Evolutionary conservation across 1,284 basidiomycete genomes (phyloP), one percentile per base, ranked within the genome.

Genomic region (Uromyces viciae-fabae): DNA sequence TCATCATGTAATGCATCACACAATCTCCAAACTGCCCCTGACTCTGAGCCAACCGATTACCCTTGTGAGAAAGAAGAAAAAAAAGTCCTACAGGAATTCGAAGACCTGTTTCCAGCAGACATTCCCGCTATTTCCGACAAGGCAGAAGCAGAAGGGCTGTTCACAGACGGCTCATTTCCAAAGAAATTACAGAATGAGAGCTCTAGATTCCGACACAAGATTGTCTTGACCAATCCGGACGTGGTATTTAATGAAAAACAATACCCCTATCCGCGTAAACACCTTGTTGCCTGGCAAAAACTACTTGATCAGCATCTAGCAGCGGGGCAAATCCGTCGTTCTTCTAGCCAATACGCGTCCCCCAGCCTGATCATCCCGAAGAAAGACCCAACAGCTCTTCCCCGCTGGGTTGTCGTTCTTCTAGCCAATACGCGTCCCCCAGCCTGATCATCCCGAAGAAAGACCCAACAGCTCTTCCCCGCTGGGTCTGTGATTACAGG

Each of bases 351-450:
- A 43, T 72, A 72, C 38, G 40, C 69, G 22, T 72, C 69, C n/a
- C 66, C 66, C 15, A 69, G 66, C 40, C 22, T 69, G 22, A 69
- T 69, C 33, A 69, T 69, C 22, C 69, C 69, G 4, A 72, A 66
- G 36, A 66, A 66, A 38, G 62, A 66, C 14, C 31, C 31, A 8
- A 40, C 62, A 5, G 62, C 62, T 5, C 36, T 66, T 19, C 62
- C 62, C 33, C 14, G 62, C n/a, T 66, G 62, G 62, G 36, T 66
- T n/a, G 69, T 5, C 19, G 69, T 15, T 72, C 69, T 7, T 9
- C 38, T n/a, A 72, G 69, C 25, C 69, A 43, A 43, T 72, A 72
- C 38, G 40, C 69, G 22, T 72, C 69, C n/a, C 66, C 66, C 15
- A 69, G 66, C 40, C 22, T 69, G 22, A 69, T 69, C 33, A 69